Conservation (phyloP, 2,329 filamentous ascomycete species). For the Teratosphaeria pseudoeucalypti region DNA sequence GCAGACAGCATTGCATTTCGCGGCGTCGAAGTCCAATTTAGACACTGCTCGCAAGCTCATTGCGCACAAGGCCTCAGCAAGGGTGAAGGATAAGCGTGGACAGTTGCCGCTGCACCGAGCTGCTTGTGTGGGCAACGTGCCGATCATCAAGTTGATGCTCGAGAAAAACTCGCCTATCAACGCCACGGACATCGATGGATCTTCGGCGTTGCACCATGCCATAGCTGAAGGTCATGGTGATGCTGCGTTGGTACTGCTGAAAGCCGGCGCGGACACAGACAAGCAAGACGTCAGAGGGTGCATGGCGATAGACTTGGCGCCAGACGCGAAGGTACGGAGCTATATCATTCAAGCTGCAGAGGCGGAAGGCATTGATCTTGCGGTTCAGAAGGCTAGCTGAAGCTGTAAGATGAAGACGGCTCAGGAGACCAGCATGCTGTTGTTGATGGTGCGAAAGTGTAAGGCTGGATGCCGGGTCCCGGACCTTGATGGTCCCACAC, state of each 20-base stretch:
- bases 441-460: neutral
- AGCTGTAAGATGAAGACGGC: neutral
- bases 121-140: conserved; percentile 78
- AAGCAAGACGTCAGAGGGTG: conserved; percentile 64
- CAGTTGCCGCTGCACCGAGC: conserved; percentile 87
- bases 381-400: neutral
- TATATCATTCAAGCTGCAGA: conserved; percentile 73
- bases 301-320: conserved; percentile 69
- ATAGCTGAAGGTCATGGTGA: conserved; percentile 69
- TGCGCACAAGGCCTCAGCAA: conserved; percentile 61
- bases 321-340: conserved; percentile 68
- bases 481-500: neutral
- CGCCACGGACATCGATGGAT: conserved; percentile 69
- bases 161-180: conserved; percentile 72
- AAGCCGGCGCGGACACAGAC: conserved; percentile 70
- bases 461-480: neutral
- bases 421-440: neutral
- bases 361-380: conserved; percentile 65
- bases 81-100: conserved; percentile 75
- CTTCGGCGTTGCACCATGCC: conserved; percentile 82
- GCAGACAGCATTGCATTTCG: conserved; percentile 82
- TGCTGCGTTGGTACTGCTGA: conserved; percentile 70
- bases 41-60: conserved; percentile 73
- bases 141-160: conserved; percentile 71
- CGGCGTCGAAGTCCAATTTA: conserved; percentile 79